phyloP scores from a whole-genome alignment of 1,284 basidiomycete genomes.

The Lignosus rhinocerotis region DNA sequence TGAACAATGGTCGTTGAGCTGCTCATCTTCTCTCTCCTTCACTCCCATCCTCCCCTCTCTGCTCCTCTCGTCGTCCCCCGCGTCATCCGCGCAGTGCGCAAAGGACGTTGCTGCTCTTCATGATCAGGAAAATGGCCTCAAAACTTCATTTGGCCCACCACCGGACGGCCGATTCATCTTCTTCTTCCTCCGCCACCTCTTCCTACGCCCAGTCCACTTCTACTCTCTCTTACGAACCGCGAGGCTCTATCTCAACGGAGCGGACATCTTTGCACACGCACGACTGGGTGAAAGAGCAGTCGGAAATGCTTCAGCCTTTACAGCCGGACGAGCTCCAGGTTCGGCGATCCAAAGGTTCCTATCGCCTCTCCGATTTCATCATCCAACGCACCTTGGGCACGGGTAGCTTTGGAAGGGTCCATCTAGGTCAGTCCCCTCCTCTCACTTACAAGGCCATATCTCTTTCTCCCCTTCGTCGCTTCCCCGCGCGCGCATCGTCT shows the following conservation, averaged over 20 bases:
- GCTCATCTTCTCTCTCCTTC: slow-evolving; percentile 9
- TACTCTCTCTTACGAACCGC: slow-evolving; percentile 38
- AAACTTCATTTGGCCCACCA: slow-evolving; percentile 36
- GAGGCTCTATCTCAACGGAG: slow-evolving; percentile 65
- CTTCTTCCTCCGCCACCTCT: slow-evolving; percentile 25
- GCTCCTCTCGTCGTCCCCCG: slow-evolving; percentile 1
- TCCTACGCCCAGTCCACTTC: slow-evolving; percentile 21
- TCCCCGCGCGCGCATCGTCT: neutral
- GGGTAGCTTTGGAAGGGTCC: slow-evolving; percentile 93
- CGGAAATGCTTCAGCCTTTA: slow-evolving; percentile 7
- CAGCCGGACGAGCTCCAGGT: slow-evolving; percentile 17
- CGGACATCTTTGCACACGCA: slow-evolving; percentile 52
- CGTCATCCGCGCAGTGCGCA: slow-evolving; percentile 17
- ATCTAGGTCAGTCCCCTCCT: slow-evolving; percentile 65
- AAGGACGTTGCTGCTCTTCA: slow-evolving; percentile 18
- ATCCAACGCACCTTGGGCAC: slow-evolving; percentile 85
- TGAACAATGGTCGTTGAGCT: slow-evolving; percentile 21
- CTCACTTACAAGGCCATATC: neutral
- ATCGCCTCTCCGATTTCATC: slow-evolving; percentile 71
- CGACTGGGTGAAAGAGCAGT: slow-evolving; percentile 42
- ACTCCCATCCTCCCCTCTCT: slow-evolving; percentile 3
- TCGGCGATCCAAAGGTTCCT: slow-evolving; percentile 61
- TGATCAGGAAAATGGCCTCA: slow-evolving; percentile 48
- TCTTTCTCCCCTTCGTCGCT: neutral
- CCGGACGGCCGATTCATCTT: slow-evolving; percentile 23